A percentile compares a stretch with the other conserved stretches of the same genome.
phyloP scores from a whole-genome alignment of 2,329 filamentous ascomycete species.

The Venturia nashicola region DNA sequence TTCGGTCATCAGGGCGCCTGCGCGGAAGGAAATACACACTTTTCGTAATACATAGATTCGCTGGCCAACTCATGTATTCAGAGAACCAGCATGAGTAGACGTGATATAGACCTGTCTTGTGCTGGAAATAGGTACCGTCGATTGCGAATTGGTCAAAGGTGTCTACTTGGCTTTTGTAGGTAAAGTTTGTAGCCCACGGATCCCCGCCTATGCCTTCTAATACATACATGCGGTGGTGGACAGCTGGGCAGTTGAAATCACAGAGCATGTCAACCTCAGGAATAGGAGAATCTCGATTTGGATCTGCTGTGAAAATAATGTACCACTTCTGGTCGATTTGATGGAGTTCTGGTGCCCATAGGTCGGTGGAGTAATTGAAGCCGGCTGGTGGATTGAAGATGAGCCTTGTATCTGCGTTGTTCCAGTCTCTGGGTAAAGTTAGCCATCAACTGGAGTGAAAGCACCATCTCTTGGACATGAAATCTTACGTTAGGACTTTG shows the following conservation, averaged over 20 bases:
- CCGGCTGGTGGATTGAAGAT: constrained; percentile 30
- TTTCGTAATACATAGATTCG: constrained; percentile 41
- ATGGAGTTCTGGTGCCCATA: constrained; percentile 41
- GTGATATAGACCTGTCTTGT: constrained; percentile 25
- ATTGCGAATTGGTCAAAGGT: constrained; percentile 43
- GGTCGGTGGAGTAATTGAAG: constrained; percentile 32
- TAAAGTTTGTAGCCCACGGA: constrained; percentile 33
- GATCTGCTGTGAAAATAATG: constrained; percentile 41
- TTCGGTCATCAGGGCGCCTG: too few species aligned
- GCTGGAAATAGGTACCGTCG: constrained; percentile 40
- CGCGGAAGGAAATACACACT: constrained; percentile 2
- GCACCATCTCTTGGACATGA: background rate
- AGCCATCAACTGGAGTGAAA: background rate
- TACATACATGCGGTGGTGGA: constrained; percentile 40
- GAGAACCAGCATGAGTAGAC: constrained; percentile 29
- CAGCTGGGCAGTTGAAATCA: constrained; percentile 31
- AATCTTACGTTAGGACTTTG: constrained; percentile 24
- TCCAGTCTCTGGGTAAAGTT: constrained; percentile 25
- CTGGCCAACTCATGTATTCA: constrained; percentile 37
- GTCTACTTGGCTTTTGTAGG: constrained; percentile 33
- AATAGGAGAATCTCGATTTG: constrained; percentile 26
- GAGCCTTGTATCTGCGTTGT: constrained; percentile 29
- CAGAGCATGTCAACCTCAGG: constrained; percentile 10
- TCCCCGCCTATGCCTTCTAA: constrained; percentile 30
- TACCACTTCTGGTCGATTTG: constrained; percentile 35